Percentiles rank a stretch among this genome's conserved stretches.
These are phyloP conservation scores for Dactylonectria estremocensis DNA, from an alignment of 2,329 filamentous ascomycete genomes.

Conservation along the genomic window DNA sequence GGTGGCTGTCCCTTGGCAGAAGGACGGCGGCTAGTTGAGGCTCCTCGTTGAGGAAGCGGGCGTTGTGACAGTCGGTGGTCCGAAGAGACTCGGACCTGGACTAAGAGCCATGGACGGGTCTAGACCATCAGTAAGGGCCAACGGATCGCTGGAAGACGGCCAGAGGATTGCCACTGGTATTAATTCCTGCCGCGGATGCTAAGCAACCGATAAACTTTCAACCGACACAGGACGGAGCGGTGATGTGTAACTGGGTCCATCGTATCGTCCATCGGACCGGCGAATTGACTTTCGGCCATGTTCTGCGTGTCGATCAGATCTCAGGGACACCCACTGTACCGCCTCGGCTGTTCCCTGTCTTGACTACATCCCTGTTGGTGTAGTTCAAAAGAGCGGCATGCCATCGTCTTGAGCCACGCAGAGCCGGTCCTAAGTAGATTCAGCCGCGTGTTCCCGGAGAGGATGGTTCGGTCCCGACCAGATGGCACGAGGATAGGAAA, in stretches of 20 bases:
- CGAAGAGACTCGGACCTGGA: constrained; percentile 22
- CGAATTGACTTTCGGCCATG: constrained; percentile 45
- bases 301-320: constrained; percentile 48
- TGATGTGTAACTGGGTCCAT: constrained; percentile 15
- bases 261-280: constrained; percentile 24
- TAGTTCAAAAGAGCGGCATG: constrained; percentile 24
- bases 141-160: constrained; percentile 30
- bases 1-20: not conserved
- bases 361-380: constrained; percentile 40
- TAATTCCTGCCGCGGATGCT: not conserved
- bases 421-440: not conserved
- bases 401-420: constrained; percentile 32
- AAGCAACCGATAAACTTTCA: too few relatives aligned
- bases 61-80: constrained; percentile 10
- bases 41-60: constrained; percentile 15
- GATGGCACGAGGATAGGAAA: constrained; percentile 21
- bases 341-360: constrained; percentile 43
- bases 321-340: constrained; percentile 48
- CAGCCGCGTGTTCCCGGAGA: not conserved
- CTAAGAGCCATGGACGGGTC: constrained; percentile 39
- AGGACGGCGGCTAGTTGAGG: constrained; percentile 14
- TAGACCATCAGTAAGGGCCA: constrained; percentile 40
- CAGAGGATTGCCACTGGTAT: constrained; percentile 35
- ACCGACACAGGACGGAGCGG: not conserved
- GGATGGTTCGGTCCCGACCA: constrained; percentile 24